A percentile compares a stretch with the other conserved stretches of the same genome.
These are phyloP conservation scores for Phytophthora niederhauseri DNA, from an alignment of 352 stramenopile genomes.

Conservation along the genomic window DNA sequence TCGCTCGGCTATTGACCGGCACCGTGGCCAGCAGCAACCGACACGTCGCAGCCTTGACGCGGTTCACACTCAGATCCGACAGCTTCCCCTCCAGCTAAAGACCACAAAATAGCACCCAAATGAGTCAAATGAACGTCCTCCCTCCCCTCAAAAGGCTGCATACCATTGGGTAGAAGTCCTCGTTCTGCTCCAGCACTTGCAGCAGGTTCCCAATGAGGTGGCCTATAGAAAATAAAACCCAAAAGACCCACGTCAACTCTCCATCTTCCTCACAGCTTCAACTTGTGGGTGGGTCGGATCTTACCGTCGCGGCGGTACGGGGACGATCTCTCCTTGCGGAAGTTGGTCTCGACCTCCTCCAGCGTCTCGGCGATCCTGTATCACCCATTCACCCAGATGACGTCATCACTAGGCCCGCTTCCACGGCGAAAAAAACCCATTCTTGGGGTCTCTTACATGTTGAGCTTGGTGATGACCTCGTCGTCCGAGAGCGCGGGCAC, in stretches of 20 bases:
- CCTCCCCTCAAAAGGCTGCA: not conserved
- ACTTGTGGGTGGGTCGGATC: not conserved
- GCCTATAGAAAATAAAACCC: slow-evolving; percentile 27
- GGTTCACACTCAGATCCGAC: slow-evolving; percentile 54
- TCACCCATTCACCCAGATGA: slow-evolving; percentile 8
- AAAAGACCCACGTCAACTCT: not conserved
- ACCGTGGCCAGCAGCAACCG: slow-evolving; percentile 77
- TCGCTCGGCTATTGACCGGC: slow-evolving; percentile 72
- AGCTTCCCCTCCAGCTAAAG: slow-evolving; percentile 71
- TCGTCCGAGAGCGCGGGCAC: slow-evolving; percentile 59
- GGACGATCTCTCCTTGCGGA: slow-evolving; percentile 75
- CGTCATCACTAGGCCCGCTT: not conserved
- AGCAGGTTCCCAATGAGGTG: slow-evolving; percentile 83
- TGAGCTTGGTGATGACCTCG: slow-evolving; percentile 71
- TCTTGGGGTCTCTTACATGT: slow-evolving; percentile 52
- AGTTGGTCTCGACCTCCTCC: slow-evolving; percentile 77
- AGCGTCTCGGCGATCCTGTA: slow-evolving; percentile 76
- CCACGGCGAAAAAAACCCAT: not conserved
- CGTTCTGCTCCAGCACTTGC: slow-evolving; percentile 79
- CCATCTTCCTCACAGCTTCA: not conserved
- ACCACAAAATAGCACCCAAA: not conserved
- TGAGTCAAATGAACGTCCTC: slow-evolving; percentile 27
- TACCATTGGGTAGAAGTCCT: slow-evolving; percentile 87
- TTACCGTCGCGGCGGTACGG: slow-evolving; percentile 78
- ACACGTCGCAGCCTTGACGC: slow-evolving; percentile 73